Base-by-base conservation (phyloP, 805 yeast species). In the Sugiyamaella marilandica region DNA sequence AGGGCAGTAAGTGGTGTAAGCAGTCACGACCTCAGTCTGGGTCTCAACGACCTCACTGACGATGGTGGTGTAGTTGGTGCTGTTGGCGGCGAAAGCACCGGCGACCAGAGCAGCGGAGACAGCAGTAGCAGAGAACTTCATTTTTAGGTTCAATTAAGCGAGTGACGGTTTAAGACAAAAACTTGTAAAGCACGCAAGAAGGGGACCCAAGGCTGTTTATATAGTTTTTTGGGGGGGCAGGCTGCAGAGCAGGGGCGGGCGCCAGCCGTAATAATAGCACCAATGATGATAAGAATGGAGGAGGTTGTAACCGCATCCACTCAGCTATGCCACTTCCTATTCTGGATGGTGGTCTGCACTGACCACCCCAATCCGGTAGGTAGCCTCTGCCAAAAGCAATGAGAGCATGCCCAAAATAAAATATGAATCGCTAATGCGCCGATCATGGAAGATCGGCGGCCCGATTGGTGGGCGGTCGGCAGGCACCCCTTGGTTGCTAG, bases 1-100 rank as follows among this genome's bases (percentile, higher is more conserved):
- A 70, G 95, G 95, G 74, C 95, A 87, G 85, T 83, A 86, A 63
- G 95, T 86, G 73, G 86, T 81, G 79, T 74, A 81, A 67, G 76
- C 84, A 65, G 87, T 81, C 66, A 84, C 87, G 58, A 82, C 83
- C 47, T 57, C 57, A 51, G 63, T 61, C 44, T 52, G 51, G 56
- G 65, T 62, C 51, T 59, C 64, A 37, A 59, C 61, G 52, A 71
- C 62, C 59, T 52, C 59, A 43, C 78, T 77, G 47, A 67, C 61
- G 59, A 69, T 62, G 63, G 76, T 73, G 60, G 74, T 68, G 56
- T 65, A 70, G 70, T 66, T 69, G 60, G 79, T 74, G 70, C 76
- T 67, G 66, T 79, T 74, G 59, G 80, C 24, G 47, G 36, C 32
- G 36, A 52, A 55, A 49, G 58, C 59, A 57, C 55, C 50, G 50